phyloP scores from a whole-genome alignment of 257 asterid genomes.

The Linaria vulgaris region DNA sequence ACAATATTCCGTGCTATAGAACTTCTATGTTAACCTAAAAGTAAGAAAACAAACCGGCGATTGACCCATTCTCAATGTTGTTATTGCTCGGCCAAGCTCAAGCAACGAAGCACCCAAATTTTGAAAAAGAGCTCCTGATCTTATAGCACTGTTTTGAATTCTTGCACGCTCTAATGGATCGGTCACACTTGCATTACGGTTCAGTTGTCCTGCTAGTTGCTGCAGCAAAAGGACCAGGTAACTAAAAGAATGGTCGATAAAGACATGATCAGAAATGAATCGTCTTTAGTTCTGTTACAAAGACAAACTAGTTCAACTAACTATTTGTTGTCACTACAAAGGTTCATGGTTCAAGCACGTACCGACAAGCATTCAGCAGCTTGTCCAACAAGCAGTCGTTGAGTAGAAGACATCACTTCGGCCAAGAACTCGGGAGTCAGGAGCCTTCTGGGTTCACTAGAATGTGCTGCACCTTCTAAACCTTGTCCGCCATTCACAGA shows the following conservation, averaged over 20 bases:
- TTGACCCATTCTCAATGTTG: slow-evolving; percentile 90
- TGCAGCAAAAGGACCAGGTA: slow-evolving; percentile 30
- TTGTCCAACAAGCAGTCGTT: slow-evolving; percentile 62
- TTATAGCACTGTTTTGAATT: slow-evolving; percentile 66
- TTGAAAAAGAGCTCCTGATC: slow-evolving; percentile 77
- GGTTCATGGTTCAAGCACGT: slow-evolving; percentile 27
- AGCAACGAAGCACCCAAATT: slow-evolving; percentile 80
- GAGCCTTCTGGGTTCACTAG: slow-evolving; percentile 54
- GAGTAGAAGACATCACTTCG: slow-evolving; percentile 58
- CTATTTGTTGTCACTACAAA: no score
- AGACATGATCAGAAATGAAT: background rate
- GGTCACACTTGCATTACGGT: slow-evolving; percentile 53
- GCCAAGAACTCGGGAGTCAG: slow-evolving; percentile 88
- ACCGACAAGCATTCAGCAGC: slow-evolving; percentile 79
- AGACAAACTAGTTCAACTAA: no score
- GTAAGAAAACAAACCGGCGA: slow-evolving; percentile 56
- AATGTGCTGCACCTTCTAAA: slow-evolving; percentile 30
- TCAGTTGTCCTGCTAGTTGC: slow-evolving; percentile 75
- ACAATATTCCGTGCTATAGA: background rate
- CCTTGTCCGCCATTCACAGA: slow-evolving; percentile 32
- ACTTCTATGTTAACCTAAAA: background rate
- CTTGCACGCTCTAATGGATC: slow-evolving; percentile 68
- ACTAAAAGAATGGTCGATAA: background rate
- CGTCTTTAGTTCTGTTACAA: no score
- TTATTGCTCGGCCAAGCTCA: slow-evolving; percentile 91